These are phyloP conservation scores for Gaillardinia entomophila DNA, from an alignment of 805 yeast species.

Conservation along the genomic window DNA sequence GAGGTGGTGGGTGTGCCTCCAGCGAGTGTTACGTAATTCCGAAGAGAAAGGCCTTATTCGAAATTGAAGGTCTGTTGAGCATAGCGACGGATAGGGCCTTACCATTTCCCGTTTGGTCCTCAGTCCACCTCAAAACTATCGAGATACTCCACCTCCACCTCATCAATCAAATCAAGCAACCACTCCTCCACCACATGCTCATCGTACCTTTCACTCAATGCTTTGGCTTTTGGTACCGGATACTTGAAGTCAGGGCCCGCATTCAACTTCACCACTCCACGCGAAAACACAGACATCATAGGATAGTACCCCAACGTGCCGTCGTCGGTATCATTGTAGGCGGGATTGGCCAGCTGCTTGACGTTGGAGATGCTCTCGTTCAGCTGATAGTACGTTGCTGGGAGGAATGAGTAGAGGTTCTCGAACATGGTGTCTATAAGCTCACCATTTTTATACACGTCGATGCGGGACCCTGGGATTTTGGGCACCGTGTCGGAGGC, in stretches of 20 bases:
- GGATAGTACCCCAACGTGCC: slow-evolving; percentile 90
- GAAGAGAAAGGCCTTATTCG: too few relatives aligned
- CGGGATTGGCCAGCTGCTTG: slow-evolving; percentile 32
- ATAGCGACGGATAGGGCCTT: neutral
- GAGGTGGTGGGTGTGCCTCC: too few relatives aligned
- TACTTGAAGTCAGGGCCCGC: slow-evolving; percentile 59
- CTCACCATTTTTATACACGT: slow-evolving; percentile 74
- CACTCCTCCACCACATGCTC: slow-evolving; percentile 76
- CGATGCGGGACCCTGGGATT: slow-evolving; percentile 53
- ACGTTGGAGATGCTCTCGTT: slow-evolving; percentile 9
- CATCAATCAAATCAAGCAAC: slow-evolving; percentile 80
- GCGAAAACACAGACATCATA: slow-evolving; percentile 73
- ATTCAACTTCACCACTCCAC: slow-evolving; percentile 69
- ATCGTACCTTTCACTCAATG: slow-evolving; percentile 55
- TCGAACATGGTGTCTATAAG: slow-evolving; percentile 60
- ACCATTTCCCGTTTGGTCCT: neutral
- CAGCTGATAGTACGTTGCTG: slow-evolving; percentile 24
- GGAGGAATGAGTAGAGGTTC: slow-evolving; percentile 67
- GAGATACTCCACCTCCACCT: slow-evolving; percentile 59
- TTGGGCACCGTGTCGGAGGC: slow-evolving; percentile 32
- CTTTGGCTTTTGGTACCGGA: slow-evolving; percentile 26
- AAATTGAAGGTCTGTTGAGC: too few relatives aligned
- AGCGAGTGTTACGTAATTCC: too few relatives aligned
- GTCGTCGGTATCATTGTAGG: slow-evolving; percentile 55
- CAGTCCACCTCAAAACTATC: slow-evolving; percentile 34